Evolutionary conservation across 306 rosid genomes (phyloP).

Genomic region (Pachyrhizus erosus): DNA sequence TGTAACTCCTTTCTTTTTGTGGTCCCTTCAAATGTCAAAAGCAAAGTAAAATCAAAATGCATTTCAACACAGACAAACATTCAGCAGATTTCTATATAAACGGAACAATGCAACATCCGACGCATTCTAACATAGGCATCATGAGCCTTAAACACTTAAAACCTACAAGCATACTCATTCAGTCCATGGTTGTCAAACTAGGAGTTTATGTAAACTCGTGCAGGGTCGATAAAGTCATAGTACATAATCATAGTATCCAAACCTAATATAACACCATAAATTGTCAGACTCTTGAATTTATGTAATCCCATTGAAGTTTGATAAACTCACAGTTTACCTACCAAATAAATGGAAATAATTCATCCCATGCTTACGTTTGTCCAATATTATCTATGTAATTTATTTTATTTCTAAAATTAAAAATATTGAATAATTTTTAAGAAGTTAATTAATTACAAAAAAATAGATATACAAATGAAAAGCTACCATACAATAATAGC

Average conservation of each 20-base stretch:
- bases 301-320: neutral
- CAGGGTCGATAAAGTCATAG: neutral
- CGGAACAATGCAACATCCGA: neutral
- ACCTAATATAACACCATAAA: neutral
- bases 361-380: neutral
- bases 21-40: constrained; percentile 70
- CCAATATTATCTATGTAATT: neutral
- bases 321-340: neutral
- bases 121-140: constrained; percentile 5
- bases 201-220: neutral
- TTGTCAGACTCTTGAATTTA: neutral
- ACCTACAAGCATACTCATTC: neutral
- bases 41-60: constrained; percentile 36
- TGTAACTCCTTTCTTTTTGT: constrained; percentile 94
- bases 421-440: constrained; percentile 11
- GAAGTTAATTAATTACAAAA: neutral
- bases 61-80: neutral
- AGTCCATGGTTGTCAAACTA: neutral
- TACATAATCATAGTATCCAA: neutral
- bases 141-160: constrained; percentile 14
- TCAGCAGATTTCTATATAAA: neutral
- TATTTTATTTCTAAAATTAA: neutral
- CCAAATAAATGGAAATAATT: constrained; percentile 12
- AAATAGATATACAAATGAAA: neutral
- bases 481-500: constrained; percentile 1